Evolutionary conservation across 2,329 filamentous ascomycete genomes (phyloP).

Genomic region (Endoconidiophora polonica): DNA sequence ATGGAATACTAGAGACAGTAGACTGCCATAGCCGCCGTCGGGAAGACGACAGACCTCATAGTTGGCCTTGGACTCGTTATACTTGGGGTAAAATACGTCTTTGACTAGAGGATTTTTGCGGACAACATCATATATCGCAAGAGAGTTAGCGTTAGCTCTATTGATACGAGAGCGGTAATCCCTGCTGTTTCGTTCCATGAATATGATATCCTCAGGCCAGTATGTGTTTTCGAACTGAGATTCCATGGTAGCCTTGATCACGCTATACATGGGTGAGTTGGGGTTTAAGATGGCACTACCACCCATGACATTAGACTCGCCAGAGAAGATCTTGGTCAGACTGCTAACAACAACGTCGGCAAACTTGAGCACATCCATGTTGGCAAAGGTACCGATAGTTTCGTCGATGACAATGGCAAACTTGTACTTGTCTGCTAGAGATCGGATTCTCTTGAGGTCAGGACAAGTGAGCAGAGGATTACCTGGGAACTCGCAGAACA

Average conservation of each 20-base stretch:
- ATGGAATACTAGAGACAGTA: constrained; percentile 72
- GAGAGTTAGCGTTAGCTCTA: constrained; percentile 41
- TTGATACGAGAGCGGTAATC: constrained; percentile 60
- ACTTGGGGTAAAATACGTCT: constrained; percentile 74
- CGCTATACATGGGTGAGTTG: constrained; percentile 48
- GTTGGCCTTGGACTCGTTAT: constrained; percentile 44
- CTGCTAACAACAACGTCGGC: constrained; percentile 89
- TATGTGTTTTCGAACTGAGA: constrained; percentile 71
- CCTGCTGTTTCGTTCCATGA: constrained; percentile 90
- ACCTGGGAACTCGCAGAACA: constrained; percentile 91
- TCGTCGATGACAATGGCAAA: constrained; percentile 91
- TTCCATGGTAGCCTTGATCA: constrained; percentile 49
- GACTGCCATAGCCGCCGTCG: constrained; percentile 71
- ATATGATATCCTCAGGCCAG: constrained; percentile 86
- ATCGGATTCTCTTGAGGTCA: constrained; percentile 65
- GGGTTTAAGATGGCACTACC: constrained; percentile 54
- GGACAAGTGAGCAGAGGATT: constrained; percentile 81
- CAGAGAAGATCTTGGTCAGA: constrained; percentile 92
- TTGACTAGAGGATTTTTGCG: constrained; percentile 47
- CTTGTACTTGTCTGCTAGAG: constrained; percentile 63
- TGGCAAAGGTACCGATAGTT: constrained; percentile 91
- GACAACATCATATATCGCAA: constrained; percentile 62
- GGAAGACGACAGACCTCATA: constrained; percentile 67
- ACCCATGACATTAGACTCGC: constrained; percentile 97
- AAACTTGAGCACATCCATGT: constrained; percentile 78